Evolutionary conservation across 108 stramenopile genomes (phyloP), one percentile per base, ranked within the genome.

Genomic region (Conticribra weissflogii): DNA sequence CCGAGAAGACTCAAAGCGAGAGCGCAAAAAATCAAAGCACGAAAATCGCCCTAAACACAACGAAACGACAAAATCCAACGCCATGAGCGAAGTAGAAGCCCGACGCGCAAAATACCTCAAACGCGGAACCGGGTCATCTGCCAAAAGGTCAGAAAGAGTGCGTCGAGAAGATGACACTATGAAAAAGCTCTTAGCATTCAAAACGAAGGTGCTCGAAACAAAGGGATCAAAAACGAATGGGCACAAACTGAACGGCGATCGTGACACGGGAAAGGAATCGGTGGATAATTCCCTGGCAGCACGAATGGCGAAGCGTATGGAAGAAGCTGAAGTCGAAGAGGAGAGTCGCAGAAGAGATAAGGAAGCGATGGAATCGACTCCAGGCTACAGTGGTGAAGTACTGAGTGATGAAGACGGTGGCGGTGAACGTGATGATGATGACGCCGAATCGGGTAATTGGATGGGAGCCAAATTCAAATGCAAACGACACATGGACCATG

Each of bases 381-480:
- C 75, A 19, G 76, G 69, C 19, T 85, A 82, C 63, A 67, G 54
- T 60, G 81, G 84, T 28, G 77, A 76, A 25, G 58, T 82, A 9
- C 12, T 41, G 36, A 41, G 12, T 41, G 33, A 76, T 50, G 57
- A 65, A 28, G 73, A 58, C 54, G 53, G 71, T 17, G 25, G 49
- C 12, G 71, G 62, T 16, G 51, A 33, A 12, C 65, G 63, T 51
- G 71, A 68, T 24, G 74, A 74, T 50, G 71, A 34, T 14, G 30
- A 16, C 16, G 54, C 15, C 18, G 21, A 47, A 41, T 32, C 62
- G 18, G 44, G n/a, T 0, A 69, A 65, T 45, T 96, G 96, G 96
- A 74, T 90, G 71, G 61, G 50, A 47, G 87, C 91, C 9, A 84
- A 63, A 50, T 91, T 96, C 76, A 87, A 90, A 61, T 96, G 93